These are phyloP conservation scores for Crataegus laevigata DNA, from an alignment of 306 rosid genomes.

Conservation along the genomic window DNA sequence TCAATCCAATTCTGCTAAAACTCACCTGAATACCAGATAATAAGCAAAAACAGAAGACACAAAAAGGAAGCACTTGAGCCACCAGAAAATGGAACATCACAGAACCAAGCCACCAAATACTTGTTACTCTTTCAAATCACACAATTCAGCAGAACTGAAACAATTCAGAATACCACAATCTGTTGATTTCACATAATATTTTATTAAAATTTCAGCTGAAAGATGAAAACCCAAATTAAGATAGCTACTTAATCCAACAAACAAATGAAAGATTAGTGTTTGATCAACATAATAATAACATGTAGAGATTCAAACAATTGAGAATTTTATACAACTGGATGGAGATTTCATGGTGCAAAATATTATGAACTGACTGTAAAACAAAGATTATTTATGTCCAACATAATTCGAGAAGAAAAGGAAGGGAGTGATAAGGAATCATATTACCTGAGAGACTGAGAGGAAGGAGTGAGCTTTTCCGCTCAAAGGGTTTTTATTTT, in stretches of 20 bases:
- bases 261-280: background rate
- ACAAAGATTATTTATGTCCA: background rate
- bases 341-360: background rate
- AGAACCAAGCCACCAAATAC: background rate
- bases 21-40: background rate
- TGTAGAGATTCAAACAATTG: background rate
- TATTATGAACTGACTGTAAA: background rate
- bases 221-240: background rate
- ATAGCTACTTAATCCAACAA: background rate
- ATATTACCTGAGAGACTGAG: background rate
- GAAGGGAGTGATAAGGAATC: background rate
- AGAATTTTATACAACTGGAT: background rate
- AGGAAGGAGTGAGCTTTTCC: background rate
- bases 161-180: background rate
- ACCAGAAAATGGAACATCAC: background rate
- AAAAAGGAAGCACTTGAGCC: background rate
- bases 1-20: background rate
- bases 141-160: background rate
- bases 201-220: background rate
- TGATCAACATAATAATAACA: background rate
- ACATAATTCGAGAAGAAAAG: background rate
- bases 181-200: background rate
- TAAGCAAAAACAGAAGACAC: background rate
- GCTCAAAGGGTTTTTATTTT: background rate
- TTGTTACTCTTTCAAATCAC: background rate